Evolutionary conservation across 768 basidiomycete genomes (phyloP), one percentile per base, ranked within the genome.

Genomic region (Austroboletus eburneus): DNA sequence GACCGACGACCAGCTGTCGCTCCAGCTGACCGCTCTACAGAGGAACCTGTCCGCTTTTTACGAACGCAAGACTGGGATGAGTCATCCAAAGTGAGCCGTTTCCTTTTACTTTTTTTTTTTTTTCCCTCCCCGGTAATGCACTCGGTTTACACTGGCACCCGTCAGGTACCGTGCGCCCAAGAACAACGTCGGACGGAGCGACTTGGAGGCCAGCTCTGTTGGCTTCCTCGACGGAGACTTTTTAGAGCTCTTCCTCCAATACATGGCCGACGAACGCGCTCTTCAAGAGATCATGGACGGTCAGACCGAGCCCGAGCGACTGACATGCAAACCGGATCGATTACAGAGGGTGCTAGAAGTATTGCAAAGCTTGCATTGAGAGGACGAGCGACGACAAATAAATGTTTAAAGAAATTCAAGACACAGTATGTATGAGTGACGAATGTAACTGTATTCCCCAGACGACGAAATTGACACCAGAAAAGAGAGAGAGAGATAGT

Each of bases 151-250:
- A n/a, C n/a, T n/a, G n/a, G n/a, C n/a, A n/a, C n/a, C n/a, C n/a
- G n/a, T 10, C 41, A 92, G 90, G 52, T 89, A 77, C 63, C 77
- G 91, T 42, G 72, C 86, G 0, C 89, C 90, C 0, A 79, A 78
- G 52, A 78, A 71, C 32, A 69, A 69, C 0, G 61, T 68, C 20
- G 81, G 84, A 7, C 71, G 72, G 20, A 80, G 75, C 40, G 85
- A 88, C 55, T 71, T 75, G 8, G 77, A 83, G 25, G 56, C 65
- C 22, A 55, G 74, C 1, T 75, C 85, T 2, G 75, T 73, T 33
- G 91, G 91, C 14, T 92, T 96, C 73, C 71, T 96, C 23, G 92
- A 96, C 50, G 93, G 92, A 2, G 86, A 90, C 58, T 87, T 92
- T 52, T 60, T 96, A 17, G 88, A 93, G 63, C 67, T 71, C 17